phyloP scores from a whole-genome alignment of 495 filamentous ascomycete genomes.

The Penicillium salamii region DNA sequence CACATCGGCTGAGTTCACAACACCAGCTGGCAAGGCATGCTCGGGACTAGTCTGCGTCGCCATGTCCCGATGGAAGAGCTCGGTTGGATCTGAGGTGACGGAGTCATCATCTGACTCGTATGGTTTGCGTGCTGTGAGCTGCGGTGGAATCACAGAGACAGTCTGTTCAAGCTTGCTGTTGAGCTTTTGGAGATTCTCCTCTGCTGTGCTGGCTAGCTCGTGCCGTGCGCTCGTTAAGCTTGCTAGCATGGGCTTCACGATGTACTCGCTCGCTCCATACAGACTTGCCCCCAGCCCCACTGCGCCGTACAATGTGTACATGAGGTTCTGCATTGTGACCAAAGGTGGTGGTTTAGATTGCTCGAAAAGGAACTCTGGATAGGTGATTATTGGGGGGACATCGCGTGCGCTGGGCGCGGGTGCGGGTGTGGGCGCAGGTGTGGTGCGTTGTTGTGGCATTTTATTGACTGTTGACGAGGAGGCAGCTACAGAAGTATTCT shows the following conservation, averaged over 20 bases:
- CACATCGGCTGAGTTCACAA: constrained; percentile 9
- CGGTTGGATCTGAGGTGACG: constrained; percentile 64
- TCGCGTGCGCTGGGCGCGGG: constrained; percentile 37
- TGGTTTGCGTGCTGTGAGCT: constrained; percentile 23
- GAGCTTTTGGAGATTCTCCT: constrained; percentile 61
- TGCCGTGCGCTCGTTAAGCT: constrained; percentile 74
- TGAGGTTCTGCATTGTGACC: constrained; percentile 68
- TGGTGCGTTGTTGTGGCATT: constrained; percentile 16
- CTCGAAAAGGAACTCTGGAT: constrained; percentile 84
- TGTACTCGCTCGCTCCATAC: constrained; percentile 78
- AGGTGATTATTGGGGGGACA: constrained; percentile 88
- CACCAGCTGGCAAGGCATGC: constrained; percentile 22
- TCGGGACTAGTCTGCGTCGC: constrained; percentile 77
- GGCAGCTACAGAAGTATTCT: constrained; percentile 12
- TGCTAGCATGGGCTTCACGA: constrained; percentile 80
- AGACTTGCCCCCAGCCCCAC: constrained; percentile 65
- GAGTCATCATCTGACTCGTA: constrained; percentile 49
- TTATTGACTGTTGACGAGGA: constrained; percentile 11
- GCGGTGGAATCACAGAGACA: constrained; percentile 62
- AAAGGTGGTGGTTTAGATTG: constrained; percentile 69
- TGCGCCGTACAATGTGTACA: constrained; percentile 76
- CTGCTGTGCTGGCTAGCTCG: constrained; percentile 67
- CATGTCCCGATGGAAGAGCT: constrained; percentile 87
- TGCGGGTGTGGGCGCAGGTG: constrained; percentile 11
- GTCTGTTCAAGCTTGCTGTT: constrained; percentile 69